Base-by-base conservation (phyloP, 257 asterid species). In the Gentiana dahurica region DNA sequence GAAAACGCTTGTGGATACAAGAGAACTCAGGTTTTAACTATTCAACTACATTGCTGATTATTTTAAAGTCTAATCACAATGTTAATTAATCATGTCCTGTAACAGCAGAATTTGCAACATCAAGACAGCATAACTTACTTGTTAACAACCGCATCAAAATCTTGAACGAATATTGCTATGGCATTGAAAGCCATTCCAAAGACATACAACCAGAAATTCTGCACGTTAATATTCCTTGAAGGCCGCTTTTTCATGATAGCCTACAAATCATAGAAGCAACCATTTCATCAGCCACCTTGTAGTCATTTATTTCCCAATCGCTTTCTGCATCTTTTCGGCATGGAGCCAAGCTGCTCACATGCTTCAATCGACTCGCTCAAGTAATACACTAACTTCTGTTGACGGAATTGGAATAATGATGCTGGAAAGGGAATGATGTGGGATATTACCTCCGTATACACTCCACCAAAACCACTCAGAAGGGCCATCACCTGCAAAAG, bases 391-490 rank as follows among this genome's bases (percentile, higher is more conserved):
- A 6, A 32, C n/a, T 38, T 24, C 36, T 9, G 10, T 50, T 6
- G 4, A 50, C 6, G 10, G 51, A 64, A 59, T 12, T 39, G 44
- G 38, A 12, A 12, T 49, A 49, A 64, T 49, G 32, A 33, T 49
- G n/a, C n/a, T n/a, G 35, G 38, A 3, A 49, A 49, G 12, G 35
- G 35, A 11, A 8, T 8, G 36, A 35, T 3, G 24, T 0, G 13
- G 32, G 12, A 54, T 35, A 51, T 77, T 75, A 92, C 99, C 99
- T 92, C 99, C 4, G 99, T 92, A 80, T 88, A 92, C 57, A 92
- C 99, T 77, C 99, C 99, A 64, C 97, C 99, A 81, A 92, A 92
- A 68, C 99, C 99, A 77, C 99, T 92, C 59, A 92, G 92, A 79
- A 88, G 94, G 64, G 99, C 99, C 99, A 92, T 92, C 55, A 83